These are phyloP conservation scores for Bruguiera sexangula DNA, from an alignment of 345 rosid species.

Conservation along the genomic window DNA sequence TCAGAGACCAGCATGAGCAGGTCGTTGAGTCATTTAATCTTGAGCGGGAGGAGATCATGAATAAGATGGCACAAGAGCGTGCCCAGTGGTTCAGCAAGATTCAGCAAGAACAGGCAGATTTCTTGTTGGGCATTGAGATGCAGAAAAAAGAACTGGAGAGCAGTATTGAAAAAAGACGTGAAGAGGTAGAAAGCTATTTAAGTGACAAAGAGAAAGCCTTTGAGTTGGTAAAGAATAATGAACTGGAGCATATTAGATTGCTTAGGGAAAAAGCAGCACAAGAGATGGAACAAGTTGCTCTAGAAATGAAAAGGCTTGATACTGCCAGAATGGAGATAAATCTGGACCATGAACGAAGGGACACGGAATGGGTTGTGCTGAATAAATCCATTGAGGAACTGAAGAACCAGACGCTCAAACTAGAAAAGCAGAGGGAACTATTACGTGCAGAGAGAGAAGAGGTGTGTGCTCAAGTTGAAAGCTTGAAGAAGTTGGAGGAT, in stretches of 20 bases:
- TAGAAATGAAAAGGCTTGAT: conserved; percentile 77
- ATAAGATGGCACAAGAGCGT: conserved; percentile 67
- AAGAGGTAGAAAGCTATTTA: conserved; percentile 68
- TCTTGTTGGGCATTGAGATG: conserved; percentile 74
- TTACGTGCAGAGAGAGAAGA: conserved; percentile 73
- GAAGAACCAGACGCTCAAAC: conserved; percentile 64
- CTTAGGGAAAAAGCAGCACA: conserved; percentile 61
- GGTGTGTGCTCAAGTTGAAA: conserved; percentile 60
- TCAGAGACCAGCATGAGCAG: conserved; percentile 56
- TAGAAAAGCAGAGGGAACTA: conserved; percentile 75
- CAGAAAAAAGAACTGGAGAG: conserved; percentile 78
- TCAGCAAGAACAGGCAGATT: conserved; percentile 78
- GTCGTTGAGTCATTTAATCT: conserved; percentile 59
- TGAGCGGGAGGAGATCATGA: conserved; percentile 88
- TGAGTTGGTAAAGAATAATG: conserved; percentile 71
- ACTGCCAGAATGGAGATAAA: conserved; percentile 71
- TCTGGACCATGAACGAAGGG: conserved; percentile 75
- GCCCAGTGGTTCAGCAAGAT: conserved; percentile 82
- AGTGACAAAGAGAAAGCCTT: conserved; percentile 74
- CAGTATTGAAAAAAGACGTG: conserved; percentile 66
- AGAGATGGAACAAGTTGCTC: conserved; percentile 67
- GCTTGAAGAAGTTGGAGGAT: conserved; percentile 71
- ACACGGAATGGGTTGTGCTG: conserved; percentile 74
- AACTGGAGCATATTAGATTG: conserved; percentile 53
- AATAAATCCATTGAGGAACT: conserved; percentile 76